Conservation (phyloP, 169 alveolate species). For the Cryptosporidium sp. region DNA sequence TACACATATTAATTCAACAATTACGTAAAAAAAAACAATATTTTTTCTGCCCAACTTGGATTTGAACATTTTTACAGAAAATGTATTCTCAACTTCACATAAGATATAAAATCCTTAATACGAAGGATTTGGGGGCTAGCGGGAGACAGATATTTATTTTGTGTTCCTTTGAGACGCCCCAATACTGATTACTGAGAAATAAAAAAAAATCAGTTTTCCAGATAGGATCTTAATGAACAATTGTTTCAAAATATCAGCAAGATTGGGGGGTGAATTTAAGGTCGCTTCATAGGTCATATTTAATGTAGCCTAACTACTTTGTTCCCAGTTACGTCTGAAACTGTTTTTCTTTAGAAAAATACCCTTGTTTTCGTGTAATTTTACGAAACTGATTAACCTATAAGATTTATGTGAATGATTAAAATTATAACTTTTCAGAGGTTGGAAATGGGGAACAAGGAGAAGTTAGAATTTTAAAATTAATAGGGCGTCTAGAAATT, state of each 20-base stretch:
- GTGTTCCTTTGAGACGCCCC: neutral
- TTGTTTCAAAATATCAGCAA: neutral
- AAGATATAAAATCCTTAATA: neutral
- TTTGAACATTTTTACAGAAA: neutral
- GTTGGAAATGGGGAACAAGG: neutral
- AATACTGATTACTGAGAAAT: too few relatives aligned
- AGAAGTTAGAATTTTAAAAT: neutral
- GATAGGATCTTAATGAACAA: too few relatives aligned
- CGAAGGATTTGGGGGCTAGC: neutral
- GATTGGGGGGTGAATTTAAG: neutral
- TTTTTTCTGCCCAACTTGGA: neutral
- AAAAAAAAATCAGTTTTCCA: neutral
- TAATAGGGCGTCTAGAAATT: neutral
- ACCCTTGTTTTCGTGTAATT: neutral
- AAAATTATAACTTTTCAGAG: too few relatives aligned
- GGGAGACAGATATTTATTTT: neutral
- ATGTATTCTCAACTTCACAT: neutral
- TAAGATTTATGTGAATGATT: neutral
- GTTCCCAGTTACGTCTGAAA: too few relatives aligned
- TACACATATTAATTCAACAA: neutral
- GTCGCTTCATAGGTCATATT: neutral
- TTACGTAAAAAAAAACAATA: neutral
- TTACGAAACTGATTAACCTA: neutral
- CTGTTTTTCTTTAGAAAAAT: neutral
- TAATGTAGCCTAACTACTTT: neutral